Conservation (phyloP, 352 stramenopile species). For the Globisporangium uncinulatum region DNA sequence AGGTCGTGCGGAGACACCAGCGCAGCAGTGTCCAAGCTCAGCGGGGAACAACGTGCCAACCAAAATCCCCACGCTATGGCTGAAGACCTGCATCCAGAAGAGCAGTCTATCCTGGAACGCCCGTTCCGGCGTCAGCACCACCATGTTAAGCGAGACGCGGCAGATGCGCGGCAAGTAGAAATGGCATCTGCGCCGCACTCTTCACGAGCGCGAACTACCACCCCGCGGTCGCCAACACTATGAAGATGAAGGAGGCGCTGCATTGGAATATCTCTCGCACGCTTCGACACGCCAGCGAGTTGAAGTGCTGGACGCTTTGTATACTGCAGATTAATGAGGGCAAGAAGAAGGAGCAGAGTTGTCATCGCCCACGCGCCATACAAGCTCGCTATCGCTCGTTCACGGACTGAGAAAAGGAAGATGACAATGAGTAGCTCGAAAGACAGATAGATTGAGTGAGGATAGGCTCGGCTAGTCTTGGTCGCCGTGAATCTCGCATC, state of each 20-base stretch:
- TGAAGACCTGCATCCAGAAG: background rate
- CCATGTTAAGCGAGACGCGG: conserved; percentile 1
- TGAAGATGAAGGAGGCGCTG: background rate
- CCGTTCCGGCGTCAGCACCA: background rate
- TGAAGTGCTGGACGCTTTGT: no score
- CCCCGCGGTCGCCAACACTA: background rate
- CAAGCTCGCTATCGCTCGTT: no score
- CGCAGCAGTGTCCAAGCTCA: conserved; percentile 4
- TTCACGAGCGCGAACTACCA: conserved; percentile 2
- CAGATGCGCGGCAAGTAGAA: no score
- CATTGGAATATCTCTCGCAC: background rate
- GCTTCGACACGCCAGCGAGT: no score
- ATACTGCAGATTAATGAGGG: no score
- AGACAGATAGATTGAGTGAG: no score
- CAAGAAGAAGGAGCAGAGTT: no score
- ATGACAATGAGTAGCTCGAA: no score
- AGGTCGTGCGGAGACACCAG: background rate
- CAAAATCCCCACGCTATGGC: background rate
- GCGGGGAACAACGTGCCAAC: conserved; percentile 4
- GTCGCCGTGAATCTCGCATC: no score
- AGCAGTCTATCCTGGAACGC: conserved; percentile 6
- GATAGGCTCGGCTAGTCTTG: no score
- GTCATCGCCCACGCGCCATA: no score
- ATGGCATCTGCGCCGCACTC: background rate
- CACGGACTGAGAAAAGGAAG: no score